Conservation (phyloP, 495 filamentous ascomycete species). For the Symbiotaphrina buchneri region DNA sequence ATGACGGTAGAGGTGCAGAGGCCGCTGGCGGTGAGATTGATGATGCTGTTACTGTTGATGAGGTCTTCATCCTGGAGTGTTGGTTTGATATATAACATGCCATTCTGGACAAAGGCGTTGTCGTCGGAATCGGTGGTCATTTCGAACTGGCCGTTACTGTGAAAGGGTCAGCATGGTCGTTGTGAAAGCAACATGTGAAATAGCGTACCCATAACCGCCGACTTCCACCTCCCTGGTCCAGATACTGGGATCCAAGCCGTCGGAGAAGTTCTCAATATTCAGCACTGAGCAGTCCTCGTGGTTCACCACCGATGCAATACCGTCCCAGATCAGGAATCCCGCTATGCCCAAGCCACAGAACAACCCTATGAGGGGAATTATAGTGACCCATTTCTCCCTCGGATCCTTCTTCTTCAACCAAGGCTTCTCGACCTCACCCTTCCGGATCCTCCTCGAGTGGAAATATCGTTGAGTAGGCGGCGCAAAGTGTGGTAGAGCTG, state of each 20-base stretch:
- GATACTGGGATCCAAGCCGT: slow-evolving; percentile 31
- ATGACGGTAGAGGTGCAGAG: slow-evolving; percentile 35
- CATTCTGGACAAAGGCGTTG: slow-evolving; percentile 49
- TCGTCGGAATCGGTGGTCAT: slow-evolving; percentile 43
- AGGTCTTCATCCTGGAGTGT: slow-evolving; percentile 46
- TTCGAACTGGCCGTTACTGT: slow-evolving; percentile 63
- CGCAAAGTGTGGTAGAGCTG: slow-evolving; percentile 7
- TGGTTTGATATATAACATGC: slow-evolving; percentile 49
- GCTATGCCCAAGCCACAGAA: slow-evolving; percentile 38
- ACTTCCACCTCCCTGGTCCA: slow-evolving; percentile 66
- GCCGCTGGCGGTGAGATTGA: slow-evolving; percentile 40
- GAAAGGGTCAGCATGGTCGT: slow-evolving; percentile 4
- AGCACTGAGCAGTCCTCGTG: slow-evolving; percentile 55
- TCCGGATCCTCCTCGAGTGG: slow-evolving; percentile 47
- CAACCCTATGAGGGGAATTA: slow-evolving; percentile 49
- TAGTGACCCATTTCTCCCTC: slow-evolving; percentile 68
- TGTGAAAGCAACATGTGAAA: not conserved
- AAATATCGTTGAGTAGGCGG: slow-evolving; percentile 32
- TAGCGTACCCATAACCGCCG: slow-evolving; percentile 58
- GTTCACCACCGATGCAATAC: slow-evolving; percentile 39
- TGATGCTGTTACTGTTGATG: slow-evolving; percentile 34
- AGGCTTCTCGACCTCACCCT: slow-evolving; percentile 45
- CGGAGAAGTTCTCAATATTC: slow-evolving; percentile 42
- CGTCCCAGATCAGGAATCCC: slow-evolving; percentile 49
- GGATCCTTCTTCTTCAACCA: slow-evolving; percentile 48